Evolutionary conservation across 208 protist genomes (phyloP).

Genomic region (Trypanosoma caninum): DNA sequence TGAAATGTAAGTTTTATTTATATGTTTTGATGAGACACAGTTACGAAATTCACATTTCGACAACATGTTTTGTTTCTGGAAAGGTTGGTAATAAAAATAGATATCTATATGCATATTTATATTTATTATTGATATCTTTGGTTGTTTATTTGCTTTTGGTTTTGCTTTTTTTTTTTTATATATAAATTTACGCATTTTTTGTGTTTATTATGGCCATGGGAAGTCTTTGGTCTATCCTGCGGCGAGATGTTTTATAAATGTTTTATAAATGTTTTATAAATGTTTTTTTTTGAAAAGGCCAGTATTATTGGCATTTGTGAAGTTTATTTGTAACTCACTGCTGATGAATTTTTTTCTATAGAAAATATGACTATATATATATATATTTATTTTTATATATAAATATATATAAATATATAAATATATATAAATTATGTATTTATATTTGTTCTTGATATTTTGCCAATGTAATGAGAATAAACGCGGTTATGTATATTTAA

Average conservation of each 20-base stretch:
- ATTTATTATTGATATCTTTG: not conserved
- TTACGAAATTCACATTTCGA: not conserved
- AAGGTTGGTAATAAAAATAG: not conserved
- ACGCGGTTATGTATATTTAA: too few relatives aligned
- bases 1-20: not conserved
- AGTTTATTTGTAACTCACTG: not conserved
- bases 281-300: not conserved
- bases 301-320: not conserved
- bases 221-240: not conserved
- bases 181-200: not conserved
- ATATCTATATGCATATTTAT: not conserved
- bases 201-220: not conserved
- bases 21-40: not conserved
- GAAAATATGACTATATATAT: constrained; percentile 2
- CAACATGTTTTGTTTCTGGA: not conserved
- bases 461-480: not conserved
- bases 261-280: too few relatives aligned
- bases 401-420: constrained; percentile 7
- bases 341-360: too few relatives aligned
- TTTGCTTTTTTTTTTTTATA: not conserved
- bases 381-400: constrained; percentile 13
- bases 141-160: not conserved
- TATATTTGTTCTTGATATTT: not conserved
- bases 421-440: constrained; percentile 19
- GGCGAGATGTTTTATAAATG: not conserved